Conservation (phyloP, 805 yeast genomes). For the Priceomyces carsonii region DNA sequence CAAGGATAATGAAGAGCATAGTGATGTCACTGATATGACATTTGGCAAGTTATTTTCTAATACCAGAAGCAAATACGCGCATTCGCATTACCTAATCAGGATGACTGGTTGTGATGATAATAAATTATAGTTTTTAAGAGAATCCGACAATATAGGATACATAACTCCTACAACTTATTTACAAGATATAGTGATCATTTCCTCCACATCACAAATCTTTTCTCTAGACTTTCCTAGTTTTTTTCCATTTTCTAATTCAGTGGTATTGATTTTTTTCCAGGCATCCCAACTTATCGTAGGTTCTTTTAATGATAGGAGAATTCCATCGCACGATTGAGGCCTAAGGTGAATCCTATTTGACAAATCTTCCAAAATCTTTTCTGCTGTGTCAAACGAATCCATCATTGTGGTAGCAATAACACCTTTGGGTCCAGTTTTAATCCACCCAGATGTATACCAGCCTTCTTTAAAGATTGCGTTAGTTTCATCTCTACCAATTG, state of each 20-base stretch:
- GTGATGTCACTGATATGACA: slow-evolving; percentile 1
- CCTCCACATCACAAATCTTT: slow-evolving; percentile 50
- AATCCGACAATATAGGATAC: background rate
- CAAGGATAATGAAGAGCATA: background rate
- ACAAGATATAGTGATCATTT: slow-evolving; percentile 48
- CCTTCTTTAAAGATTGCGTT: slow-evolving; percentile 38
- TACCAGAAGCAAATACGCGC: slow-evolving; percentile 27
- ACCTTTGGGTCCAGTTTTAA: slow-evolving; percentile 81
- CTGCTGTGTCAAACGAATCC: slow-evolving; percentile 78
- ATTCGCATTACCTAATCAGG: slow-evolving; percentile 28
- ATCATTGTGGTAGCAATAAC: slow-evolving; percentile 90
- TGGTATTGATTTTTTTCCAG: slow-evolving; percentile 60
- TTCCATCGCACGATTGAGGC: slow-evolving; percentile 18
- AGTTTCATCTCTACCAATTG: slow-evolving; percentile 17
- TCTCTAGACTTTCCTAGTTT: slow-evolving; percentile 52
- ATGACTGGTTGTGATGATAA: slow-evolving; percentile 30
- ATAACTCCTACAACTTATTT: slow-evolving; percentile 14
- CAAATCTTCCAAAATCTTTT: slow-evolving; percentile 58
- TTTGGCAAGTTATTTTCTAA: slow-evolving; percentile 21
- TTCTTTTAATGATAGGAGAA: slow-evolving; percentile 12
- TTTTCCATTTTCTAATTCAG: slow-evolving; percentile 53
- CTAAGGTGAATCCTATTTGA: slow-evolving; percentile 25
- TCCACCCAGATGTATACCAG: slow-evolving; percentile 89
- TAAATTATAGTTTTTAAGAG: background rate
- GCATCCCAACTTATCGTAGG: slow-evolving; percentile 57